These are phyloP conservation scores for Arthrobotrys sphaeroides DNA, from an alignment of 2,329 filamentous ascomycete species.

Conservation along the genomic window DNA sequence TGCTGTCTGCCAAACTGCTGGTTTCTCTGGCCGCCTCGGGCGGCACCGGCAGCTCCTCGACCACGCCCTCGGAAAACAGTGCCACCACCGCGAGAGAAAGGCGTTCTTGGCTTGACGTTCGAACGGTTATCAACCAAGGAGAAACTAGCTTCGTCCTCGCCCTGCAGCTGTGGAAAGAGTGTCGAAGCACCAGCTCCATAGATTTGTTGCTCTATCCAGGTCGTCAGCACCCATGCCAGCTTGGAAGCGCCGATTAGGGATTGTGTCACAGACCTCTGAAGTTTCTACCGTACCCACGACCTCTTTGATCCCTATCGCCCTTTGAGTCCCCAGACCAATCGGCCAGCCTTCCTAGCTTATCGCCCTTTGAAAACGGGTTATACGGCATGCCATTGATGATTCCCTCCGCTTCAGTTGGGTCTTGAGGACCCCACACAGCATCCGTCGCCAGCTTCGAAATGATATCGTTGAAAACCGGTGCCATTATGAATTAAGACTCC, in stretches of 20 bases:
- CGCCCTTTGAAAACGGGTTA: slow-evolving; percentile 96
- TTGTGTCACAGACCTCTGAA: slow-evolving; percentile 75
- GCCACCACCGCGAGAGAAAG: slow-evolving; percentile 84
- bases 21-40: slow-evolving; percentile 70
- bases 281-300: slow-evolving; percentile 88
- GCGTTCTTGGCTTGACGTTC: slow-evolving; percentile 76
- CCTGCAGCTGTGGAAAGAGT: slow-evolving; percentile 87
- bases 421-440: slow-evolving; percentile 80
- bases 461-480: slow-evolving; percentile 44
- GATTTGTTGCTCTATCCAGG: slow-evolving; percentile 82
- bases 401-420: slow-evolving; percentile 75
- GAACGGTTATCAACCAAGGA: slow-evolving; percentile 97
- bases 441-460: slow-evolving; percentile 55
- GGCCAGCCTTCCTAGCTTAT: slow-evolving; percentile 98
- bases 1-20: slow-evolving; percentile 75
- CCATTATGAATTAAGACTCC: slow-evolving; percentile 14
- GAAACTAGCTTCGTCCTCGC: slow-evolving; percentile 96
- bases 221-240: slow-evolving; percentile 1
- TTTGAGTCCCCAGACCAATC: slow-evolving; percentile 88
- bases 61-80: slow-evolving; percentile 86
- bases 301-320: slow-evolving; percentile 70
- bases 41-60: slow-evolving; percentile 78
- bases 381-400: slow-evolving; percentile 95
- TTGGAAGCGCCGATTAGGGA: neutral
- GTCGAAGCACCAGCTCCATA: slow-evolving; percentile 89